Percentiles rank a stretch among this genome's conserved stretches.
Evolutionary conservation across 2,329 filamentous ascomycete species (phyloP).

Genomic region (Bipolaris bicolor): DNA sequence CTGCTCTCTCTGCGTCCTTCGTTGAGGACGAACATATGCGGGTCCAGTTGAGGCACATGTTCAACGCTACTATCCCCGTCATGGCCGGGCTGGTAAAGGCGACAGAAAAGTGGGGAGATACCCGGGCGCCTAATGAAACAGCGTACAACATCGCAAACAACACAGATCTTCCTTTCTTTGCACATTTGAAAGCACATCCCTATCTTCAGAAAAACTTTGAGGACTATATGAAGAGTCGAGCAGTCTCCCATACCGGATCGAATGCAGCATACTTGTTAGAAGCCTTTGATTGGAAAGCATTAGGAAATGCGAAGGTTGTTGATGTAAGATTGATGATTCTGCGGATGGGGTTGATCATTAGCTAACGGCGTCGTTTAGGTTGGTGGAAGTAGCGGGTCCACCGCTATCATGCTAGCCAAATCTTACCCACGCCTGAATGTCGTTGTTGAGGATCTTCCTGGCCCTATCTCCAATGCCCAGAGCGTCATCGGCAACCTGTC

Average conservation of each 20-base stretch:
- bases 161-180: slow-evolving; percentile 9
- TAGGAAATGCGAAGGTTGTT: not conserved
- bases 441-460: slow-evolving; percentile 1
- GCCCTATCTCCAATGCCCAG: slow-evolving; percentile 1
- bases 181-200: slow-evolving; percentile 3
- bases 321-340: not conserved
- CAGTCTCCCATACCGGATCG: not conserved
- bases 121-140: slow-evolving; percentile 5
- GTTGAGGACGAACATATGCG: not conserved
- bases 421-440: not conserved
- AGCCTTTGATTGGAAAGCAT: not conserved
- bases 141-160: slow-evolving; percentile 14
- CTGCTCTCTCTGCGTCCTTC: not conserved
- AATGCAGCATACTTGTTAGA: slow-evolving; percentile 4
- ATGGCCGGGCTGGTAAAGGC: slow-evolving; percentile 2
- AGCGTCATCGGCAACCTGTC: not conserved
- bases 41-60: not conserved
- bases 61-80: not conserved
- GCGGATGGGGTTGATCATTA: not conserved
- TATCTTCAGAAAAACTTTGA: slow-evolving; percentile 4
- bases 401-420: slow-evolving; percentile 2
- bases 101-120: slow-evolving; percentile 13
- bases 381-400: slow-evolving; percentile 1
- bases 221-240: slow-evolving; percentile 4
- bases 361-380: slow-evolving; percentile 1